Base-by-base conservation (phyloP, 163 green algal species). In the Scenedesmus sp. region DNA sequence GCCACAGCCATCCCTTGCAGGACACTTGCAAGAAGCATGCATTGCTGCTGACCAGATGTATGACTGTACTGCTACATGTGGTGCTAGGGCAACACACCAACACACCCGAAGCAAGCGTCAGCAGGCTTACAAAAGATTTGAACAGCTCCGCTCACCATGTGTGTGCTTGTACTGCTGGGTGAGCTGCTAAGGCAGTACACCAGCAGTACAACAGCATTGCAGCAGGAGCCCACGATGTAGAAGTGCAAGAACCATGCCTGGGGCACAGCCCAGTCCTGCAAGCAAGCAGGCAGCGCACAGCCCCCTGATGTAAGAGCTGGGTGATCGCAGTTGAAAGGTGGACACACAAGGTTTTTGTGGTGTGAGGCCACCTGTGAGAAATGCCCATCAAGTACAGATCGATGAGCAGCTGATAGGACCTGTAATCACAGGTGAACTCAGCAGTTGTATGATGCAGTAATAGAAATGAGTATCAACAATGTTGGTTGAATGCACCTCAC, bases 181-280 rank as follows among this genome's bases (percentile, higher is more conserved):
- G 33, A 24, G 40, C 15, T 26, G 35, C 33, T 85, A 49, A 84
- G 42, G 72, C 44, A 78, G 68, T 76, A 85, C 33, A 42, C 26
- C 61, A 83, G 59, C 46, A 24, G 88, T 81, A 90, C 65, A 51
- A 22, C 61, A 24, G 82, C 79, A 61, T 96, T 98, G 89, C 89
- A 95, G n/a, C 90, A 40, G 13, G 92, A 86, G 0, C 96, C 97
- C n/a, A 97, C 42, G 5, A 95, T 40, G 81, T 98, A 98, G 91
- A 98, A 98, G 85, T 98, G 96, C 35, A 91, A 85, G 86, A 98
- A 98, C 94, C 94, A 98, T 42, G 43, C 80, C 87, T 98, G 96
- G 6, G 97, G 97, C 42, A 98, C 97, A 15, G 87, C 92, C 81
- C 91, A 89, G 72, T 96, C 91, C 94, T 96, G 94, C 73, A 88